A percentile compares a stretch with the other conserved stretches of the same genome.
Conservation (phyloP, 169 alveolate species). For the Cryptosporidium ubiquitum region DNA sequence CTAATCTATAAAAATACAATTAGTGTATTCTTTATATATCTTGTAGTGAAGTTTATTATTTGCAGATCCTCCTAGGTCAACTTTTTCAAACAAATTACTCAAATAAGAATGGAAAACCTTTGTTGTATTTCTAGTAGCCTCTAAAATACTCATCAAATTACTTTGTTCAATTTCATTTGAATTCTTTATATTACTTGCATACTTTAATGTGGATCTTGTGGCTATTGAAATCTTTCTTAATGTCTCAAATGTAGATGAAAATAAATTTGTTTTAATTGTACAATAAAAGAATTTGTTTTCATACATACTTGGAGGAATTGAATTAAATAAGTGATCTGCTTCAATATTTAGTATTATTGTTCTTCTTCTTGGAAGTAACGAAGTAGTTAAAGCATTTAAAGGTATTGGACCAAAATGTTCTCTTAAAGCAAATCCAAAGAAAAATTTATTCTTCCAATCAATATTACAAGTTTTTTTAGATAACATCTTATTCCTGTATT, state of each 20-base stretch:
- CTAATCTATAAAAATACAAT: slow-evolving; percentile 55
- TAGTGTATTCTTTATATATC: slow-evolving; percentile 45
- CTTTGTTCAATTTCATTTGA: background rate
- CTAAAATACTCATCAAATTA: background rate
- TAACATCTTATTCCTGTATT: background rate
- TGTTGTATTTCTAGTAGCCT: slow-evolving; percentile 8
- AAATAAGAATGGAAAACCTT: slow-evolving; percentile 26
- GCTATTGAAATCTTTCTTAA: slow-evolving; percentile 56
- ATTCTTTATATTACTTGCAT: background rate
- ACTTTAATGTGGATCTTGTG: slow-evolving; percentile 21
- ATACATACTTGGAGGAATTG: slow-evolving; percentile 22
- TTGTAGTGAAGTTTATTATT: slow-evolving; percentile 29
- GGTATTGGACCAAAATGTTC: slow-evolving; percentile 44
- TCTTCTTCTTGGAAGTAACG: slow-evolving; percentile 56
- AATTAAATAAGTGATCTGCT: slow-evolving; percentile 42
- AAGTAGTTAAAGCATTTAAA: slow-evolving; percentile 26
- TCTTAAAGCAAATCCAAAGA: slow-evolving; percentile 30
- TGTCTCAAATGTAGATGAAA: slow-evolving; percentile 56
- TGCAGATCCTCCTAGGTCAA: background rate
- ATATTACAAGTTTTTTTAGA: slow-evolving; percentile 10
- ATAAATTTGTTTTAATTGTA: slow-evolving; percentile 46
- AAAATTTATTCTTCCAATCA: slow-evolving; percentile 60
- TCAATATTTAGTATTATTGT: slow-evolving; percentile 54
- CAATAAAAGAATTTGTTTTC: slow-evolving; percentile 47
- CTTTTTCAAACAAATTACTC: slow-evolving; percentile 33